These are phyloP conservation scores for Hordeum marinum DNA, from an alignment of 176 grass and related monocot genomes.

Conservation along the genomic window DNA sequence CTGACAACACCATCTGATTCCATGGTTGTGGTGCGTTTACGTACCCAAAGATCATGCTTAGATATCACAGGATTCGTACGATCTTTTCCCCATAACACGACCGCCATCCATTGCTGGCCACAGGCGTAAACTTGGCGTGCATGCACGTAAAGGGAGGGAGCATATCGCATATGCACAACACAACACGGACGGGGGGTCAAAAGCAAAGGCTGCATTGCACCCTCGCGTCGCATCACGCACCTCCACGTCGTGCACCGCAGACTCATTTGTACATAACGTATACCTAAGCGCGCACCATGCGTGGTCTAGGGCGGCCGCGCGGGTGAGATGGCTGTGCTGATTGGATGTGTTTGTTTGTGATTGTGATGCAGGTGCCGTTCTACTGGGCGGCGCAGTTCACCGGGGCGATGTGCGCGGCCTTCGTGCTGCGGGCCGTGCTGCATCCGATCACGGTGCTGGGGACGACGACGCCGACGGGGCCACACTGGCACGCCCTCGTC, in stretches of 20 bases:
- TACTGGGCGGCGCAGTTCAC: constrained; percentile 93
- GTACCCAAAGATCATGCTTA: no score
- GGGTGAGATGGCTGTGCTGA: no score
- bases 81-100: not conserved
- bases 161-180: constrained; percentile 7
- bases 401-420: constrained; percentile 72
- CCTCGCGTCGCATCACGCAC: not conserved
- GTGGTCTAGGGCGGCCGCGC: not conserved
- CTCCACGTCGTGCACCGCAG: not conserved
- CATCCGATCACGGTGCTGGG: constrained; percentile 66
- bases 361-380: constrained; percentile 70
- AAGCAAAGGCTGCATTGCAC: not conserved
- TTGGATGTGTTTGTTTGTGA: not conserved
- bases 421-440: constrained; percentile 65
- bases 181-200: not conserved
- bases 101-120: not conserved
- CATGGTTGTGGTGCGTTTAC: not conserved
- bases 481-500: constrained; percentile 69
- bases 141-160: not conserved
- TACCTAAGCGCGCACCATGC: not conserved
- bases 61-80: not conserved
- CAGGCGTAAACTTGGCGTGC: not conserved
- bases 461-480: constrained; percentile 66
- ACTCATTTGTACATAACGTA: not conserved
- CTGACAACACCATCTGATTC: not conserved